Base-by-base conservation (phyloP, 257 asterid species). In the Thymus mandschuricus region DNA sequence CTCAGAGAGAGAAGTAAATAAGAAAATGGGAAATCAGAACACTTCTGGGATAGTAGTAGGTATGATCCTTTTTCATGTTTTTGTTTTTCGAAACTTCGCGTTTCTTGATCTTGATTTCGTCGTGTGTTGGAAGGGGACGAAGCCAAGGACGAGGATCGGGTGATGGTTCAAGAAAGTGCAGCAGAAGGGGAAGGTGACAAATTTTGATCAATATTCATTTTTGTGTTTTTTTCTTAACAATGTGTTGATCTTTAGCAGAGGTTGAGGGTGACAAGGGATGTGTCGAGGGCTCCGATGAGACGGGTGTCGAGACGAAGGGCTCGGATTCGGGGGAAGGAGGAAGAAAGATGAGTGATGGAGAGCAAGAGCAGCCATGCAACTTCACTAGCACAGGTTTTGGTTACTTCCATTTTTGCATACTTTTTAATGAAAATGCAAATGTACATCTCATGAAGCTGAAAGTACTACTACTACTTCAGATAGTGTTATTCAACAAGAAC, bases 11-110 rank as follows among this genome's bases (percentile, higher is more conserved):
- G 80, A 81, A 41, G 72, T 69, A 71, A 64, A 46, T 71, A 50
- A 52, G 27, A 81, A 21, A 77, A 86, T 91, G 96, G 97, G 96
- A n/a, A 91, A 91, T 83, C 88, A 83, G 61, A 88, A 77, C 74
- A 75, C 89, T 76, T 82, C 94, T 50, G 92, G 87, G 69, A 76
- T 83, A 45, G 73, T 83, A 45, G 73, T 76, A 83, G 96, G 97
- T 86, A 82, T 58, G 75, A 13, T 63, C 31, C 13, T 41, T 44
- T 8, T 15, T 54, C 62, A 28, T 44, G 75, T 60, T 35, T 29
- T 15, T 54, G 38, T 28, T 38, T 10, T 50, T 8, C 1, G 5
- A 5, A 2, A 1, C 13, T n/a, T 10, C 31, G 13, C 66, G 51
- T 69, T 38, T 59, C 52, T 64, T 71, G 66, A 71, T 72, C 31